Conservation (phyloP, 768 basidiomycete genomes). For the Macrocybe gigantea region DNA sequence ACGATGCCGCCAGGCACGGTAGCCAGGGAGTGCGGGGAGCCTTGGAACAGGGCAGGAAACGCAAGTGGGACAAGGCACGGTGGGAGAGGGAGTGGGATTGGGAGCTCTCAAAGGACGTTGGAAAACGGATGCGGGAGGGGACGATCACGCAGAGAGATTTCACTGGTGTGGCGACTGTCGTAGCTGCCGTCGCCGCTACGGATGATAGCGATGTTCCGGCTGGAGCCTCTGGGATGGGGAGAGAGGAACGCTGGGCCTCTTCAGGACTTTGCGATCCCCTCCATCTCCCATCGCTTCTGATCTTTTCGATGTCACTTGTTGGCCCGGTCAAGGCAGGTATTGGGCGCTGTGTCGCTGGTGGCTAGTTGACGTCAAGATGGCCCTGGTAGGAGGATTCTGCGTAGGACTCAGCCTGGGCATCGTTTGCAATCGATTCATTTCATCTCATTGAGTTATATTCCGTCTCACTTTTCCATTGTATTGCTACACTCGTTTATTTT, state of each 20-base stretch:
- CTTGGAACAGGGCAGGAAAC: conserved; percentile 2
- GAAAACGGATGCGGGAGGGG: conserved; percentile 39
- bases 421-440: too few relatives aligned
- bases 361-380: too few relatives aligned
- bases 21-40: conserved; percentile 10
- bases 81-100: conserved; percentile 68
- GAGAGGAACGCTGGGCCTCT: background rate
- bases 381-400: too few relatives aligned
- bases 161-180: background rate
- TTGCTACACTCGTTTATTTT: too few relatives aligned
- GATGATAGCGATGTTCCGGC: background rate
- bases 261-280: conserved; percentile 47
- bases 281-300: conserved; percentile 57
- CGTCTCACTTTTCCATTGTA: too few relatives aligned
- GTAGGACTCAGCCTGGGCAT: too few relatives aligned
- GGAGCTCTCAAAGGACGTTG: conserved; percentile 57
- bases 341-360: too few relatives aligned
- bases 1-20: conserved; percentile 10
- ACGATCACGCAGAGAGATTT: conserved; percentile 15
- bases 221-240: conserved; percentile 5
- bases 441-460: too few relatives aligned
- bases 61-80: conserved; percentile 49
- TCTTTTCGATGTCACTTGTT: conserved; percentile 57
- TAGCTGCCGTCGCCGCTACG: background rate
- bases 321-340: conserved; percentile 29